Evolutionary conservation across 2,329 filamentous ascomycete species (phyloP), one percentile per base, ranked within the genome.

Genomic region (Fulvia fulva): DNA sequence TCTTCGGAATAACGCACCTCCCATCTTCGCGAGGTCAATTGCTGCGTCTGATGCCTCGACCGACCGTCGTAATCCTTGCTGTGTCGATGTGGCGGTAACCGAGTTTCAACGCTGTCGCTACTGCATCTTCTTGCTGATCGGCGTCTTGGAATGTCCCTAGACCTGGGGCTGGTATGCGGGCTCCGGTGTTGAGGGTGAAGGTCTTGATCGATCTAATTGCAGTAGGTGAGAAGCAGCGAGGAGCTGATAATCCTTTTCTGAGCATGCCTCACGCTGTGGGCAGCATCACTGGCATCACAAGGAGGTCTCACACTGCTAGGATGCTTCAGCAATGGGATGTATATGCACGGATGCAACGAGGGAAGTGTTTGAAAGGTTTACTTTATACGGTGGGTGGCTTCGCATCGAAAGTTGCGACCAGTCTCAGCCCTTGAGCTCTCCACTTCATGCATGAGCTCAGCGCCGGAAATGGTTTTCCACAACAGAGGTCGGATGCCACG

Each of bases 1-100:
- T 75, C 63, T 76, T 76, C 0, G 72, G 73, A 8, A 76, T 75
- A 19, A 44, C 41, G 16, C 41, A 44, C 16, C 41, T 44, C 21
- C 51, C 55, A 49, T 53, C 51, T 45, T 55, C 56, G 14, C 56
- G 34, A n/a, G 56, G 56, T 25, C 55, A 58, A 14, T 45, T 44
- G 82, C 87, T 90, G 55, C 88, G 86, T 71, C 84, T 84, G 53
- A 95, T 81, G 8, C 88, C 90, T 70, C 85, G 78, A 62, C 91
- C 91, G n/a, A 95, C 90, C 91, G 66, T 80, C 86, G 75, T 90
- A 90, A 90, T 14, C 87, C 61, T 21, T 87, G 67, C 69, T 22
- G 70, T 76, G 76, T 91, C 88, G 67, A 91, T 81, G 67, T 80
- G 78, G 41, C 74, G 71, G 70, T 79, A 80, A 8, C 78, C 78